Evolutionary conservation across 2,329 filamentous ascomycete species (phyloP), one percentile per base, ranked within the genome.

Genomic region (Talaromyces piceae): DNA sequence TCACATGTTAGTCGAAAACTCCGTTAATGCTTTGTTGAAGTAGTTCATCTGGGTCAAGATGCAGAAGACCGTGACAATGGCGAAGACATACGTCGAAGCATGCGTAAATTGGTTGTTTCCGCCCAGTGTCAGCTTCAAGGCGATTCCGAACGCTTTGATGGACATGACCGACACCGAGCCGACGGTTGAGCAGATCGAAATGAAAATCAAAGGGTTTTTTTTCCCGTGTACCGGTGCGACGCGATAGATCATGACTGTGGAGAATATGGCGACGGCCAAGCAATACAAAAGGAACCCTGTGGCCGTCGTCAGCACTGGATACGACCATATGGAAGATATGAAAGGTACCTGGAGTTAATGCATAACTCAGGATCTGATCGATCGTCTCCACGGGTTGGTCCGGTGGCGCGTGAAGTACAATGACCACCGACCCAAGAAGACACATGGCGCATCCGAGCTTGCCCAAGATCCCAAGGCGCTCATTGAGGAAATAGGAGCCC

Each of bases 31-130:
- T 72, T 98, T 98, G 78, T 98, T 98, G 73, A 98, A 95, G 72
- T 98, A 98, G 72, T 98, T 98, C 93, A 98, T 97, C 77, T 98
- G 93, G 7, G 91, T 96, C 59, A 98, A 70, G 65, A 98, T 97
- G 75, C 93, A 98, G 57, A 96, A 88, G 3, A 79, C 78, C 0
- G 91, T 93, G 58, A 97, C 82, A 58, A 98, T 96, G 71, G 91
- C 84, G 68, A 98, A 98, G 57, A 96, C 91, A 63, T 98, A 98
- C 54, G 94, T 98, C 46, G 90, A 95, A 2, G 94, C 88, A 61
- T 95, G 88, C 4, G 82, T 83, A 69, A 98, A 96, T 70, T 98
- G 93, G 71, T 98, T 98, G 71, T 94, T 86, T 49, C 91, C 93
- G 45, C 80, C 83, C 59, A 98, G 82, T 0, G 91, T 97, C 64